These are phyloP conservation scores for Exophiala alcalophila DNA, from an alignment of 2,329 filamentous ascomycete species.

Conservation along the genomic window DNA sequence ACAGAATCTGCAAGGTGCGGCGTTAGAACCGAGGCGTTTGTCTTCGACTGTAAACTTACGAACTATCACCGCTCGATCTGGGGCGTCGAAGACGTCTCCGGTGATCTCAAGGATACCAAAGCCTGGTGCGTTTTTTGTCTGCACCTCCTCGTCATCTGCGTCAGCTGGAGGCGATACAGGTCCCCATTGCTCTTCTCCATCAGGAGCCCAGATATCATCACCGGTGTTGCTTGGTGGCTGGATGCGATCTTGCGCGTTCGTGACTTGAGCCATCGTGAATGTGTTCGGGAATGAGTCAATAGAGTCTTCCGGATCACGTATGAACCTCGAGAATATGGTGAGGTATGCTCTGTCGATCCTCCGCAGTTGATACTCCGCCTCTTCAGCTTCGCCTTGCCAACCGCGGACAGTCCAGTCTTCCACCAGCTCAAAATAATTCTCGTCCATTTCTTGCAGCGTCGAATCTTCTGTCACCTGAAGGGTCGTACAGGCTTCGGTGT, in stretches of 20 bases:
- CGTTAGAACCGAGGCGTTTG: too few relatives aligned
- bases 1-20: slow-evolving; percentile 49
- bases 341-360: slow-evolving; percentile 19
- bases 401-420: slow-evolving; percentile 9
- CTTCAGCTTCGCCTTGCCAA: background rate
- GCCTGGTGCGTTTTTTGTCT: background rate
- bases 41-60: too few relatives aligned
- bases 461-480: slow-evolving; percentile 10
- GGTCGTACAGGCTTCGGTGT: background rate
- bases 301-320: background rate
- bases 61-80: slow-evolving; percentile 50
- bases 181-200: slow-evolving; percentile 2
- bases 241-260: slow-evolving; percentile 19
- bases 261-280: slow-evolving; percentile 14
- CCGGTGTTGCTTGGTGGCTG: slow-evolving; percentile 3
- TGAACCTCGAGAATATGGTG: slow-evolving; percentile 8
- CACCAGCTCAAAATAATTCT: slow-evolving; percentile 18
- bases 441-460: slow-evolving; percentile 17
- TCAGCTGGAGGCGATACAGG: background rate
- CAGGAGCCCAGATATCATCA: slow-evolving; percentile 13
- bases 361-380: slow-evolving; percentile 4
- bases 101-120: slow-evolving; percentile 13
- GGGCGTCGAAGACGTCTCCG: slow-evolving; percentile 53
- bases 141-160: background rate
- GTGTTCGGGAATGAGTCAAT: background rate